Base-by-base conservation (phyloP, 306 rosid genomes). In the Lagenaria siceraria region DNA sequence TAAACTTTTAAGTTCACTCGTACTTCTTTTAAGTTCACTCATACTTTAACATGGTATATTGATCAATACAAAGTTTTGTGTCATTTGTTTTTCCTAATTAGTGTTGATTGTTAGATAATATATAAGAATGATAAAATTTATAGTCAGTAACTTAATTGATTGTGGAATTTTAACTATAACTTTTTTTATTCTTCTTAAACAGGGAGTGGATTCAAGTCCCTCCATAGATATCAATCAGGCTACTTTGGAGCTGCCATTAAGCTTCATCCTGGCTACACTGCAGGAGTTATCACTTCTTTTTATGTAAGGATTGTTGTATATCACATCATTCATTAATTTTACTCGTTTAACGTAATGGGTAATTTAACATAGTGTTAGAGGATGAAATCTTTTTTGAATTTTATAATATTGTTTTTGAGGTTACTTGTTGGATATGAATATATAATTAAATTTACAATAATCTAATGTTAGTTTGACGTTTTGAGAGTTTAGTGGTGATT, bases 151-250 rank as follows among this genome's bases (percentile, higher is more conserved):
- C 2, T 13, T 60, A 60, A 13, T 60, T 31, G 66, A 27, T n/a
- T n/a, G 68, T 29, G 42, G 68, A 6, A 14, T 61, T 24, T 51
- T 61, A 15, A 31, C 8, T 6, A 27, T 61, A 3, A 18, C 13
- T 31, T 53, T 14, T 56, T 55, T 38, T n/a, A n/a, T n/a, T 33
- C 0, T 15, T 59, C 49, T 76, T 4, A 40, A 60, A 78, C 55
- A 90, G 99, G 98, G 51, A 95, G 98, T 81, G 99, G 99, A 64
- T 95, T 92, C 90, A 92, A 90, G 84, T 95, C 99, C 12, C 77
- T 80, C 35, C 83, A 61, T 31, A 59, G 90, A 6, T 95, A 90
- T 40, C 70, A 52, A 56, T 90, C 96, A 10, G 99, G 99, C 35
- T 92, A 90, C 65, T 92, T 95, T 24, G 91, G 92, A 72, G 85